Evolutionary conservation across 352 stramenopile species (phyloP).

Genomic region (Phytophthora pseudosyringae): DNA sequence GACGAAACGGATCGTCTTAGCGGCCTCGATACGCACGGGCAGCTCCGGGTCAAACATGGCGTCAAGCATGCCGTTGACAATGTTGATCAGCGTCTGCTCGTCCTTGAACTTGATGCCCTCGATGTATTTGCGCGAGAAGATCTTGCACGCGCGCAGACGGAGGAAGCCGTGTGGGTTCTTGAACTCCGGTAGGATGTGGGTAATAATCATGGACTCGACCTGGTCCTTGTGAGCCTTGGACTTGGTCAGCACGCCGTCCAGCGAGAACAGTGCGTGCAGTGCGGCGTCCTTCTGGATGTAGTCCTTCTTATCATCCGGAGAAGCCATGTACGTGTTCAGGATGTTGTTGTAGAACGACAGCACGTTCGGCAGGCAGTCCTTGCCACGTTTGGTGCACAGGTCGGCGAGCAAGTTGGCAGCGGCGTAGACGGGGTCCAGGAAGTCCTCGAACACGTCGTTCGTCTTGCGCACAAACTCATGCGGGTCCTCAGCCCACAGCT

Average conservation of each 20-base stretch:
- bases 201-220: constrained; percentile 94
- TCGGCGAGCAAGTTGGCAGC: constrained; percentile 95
- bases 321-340: constrained; percentile 88
- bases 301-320: constrained; percentile 82
- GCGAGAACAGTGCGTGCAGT: constrained; percentile 93
- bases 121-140: constrained; percentile 96
- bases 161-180: constrained; percentile 95
- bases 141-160: constrained; percentile 95
- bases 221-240: constrained; percentile 95
- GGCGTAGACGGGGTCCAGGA: constrained; percentile 95
- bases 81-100: constrained; percentile 84
- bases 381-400: constrained; percentile 94
- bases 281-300: constrained; percentile 97
- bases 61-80: constrained; percentile 85
- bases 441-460: constrained; percentile 98
- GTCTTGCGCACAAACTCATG: constrained; percentile 98
- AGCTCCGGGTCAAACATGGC: constrained; percentile 95
- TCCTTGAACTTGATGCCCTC: constrained; percentile 92
- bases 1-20: constrained; percentile 89
- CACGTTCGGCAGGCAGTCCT: constrained; percentile 94
- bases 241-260: constrained; percentile 92
- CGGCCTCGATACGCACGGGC: constrained; percentile 97
- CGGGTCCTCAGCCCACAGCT: constrained; percentile 96
- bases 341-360: constrained; percentile 94
- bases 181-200: constrained; percentile 97